Evolutionary conservation across 768 basidiomycete species (phyloP), one percentile per base, ranked within the genome.

Genomic region (Leccinum disarticulatum): DNA sequence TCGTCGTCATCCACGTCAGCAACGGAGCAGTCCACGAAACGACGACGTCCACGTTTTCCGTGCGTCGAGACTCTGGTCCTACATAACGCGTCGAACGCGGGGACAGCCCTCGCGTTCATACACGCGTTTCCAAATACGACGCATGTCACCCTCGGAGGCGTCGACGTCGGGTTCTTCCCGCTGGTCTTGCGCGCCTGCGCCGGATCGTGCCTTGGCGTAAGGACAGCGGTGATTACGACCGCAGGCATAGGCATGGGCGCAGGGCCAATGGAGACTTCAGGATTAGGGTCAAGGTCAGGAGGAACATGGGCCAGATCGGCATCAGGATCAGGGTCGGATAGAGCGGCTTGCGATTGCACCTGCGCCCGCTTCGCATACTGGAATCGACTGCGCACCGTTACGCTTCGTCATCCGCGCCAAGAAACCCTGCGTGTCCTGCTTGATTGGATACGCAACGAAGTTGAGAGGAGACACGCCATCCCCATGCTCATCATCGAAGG

Each of bases 51-150:
- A 28, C 65, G 63, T 47, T 72, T 72, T 35, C 71, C 73, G 27
- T 56, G 53, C 28, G 73, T 72, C 1, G 67, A 71, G 51, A 70
- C 64, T 17, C 28, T 72, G 4, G 69, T 72, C 2, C 41, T 72
- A 3, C 61, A 73, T 15, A 72, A 72, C 9, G 65, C 62, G 1
- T 70, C 66, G 7, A 74, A 55, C 22, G 60, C 65, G 11, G 62
- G 59, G 4, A 64, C 70, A 0, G 68, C 71, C 14, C 53, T 65
- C 3, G 55, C 67, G 0, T 73, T 72, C 52, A 63, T 72, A 41
- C 65, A 64, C 1, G 71, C 73, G 7, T 72, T 72, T n/a, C 71
- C 71, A 8, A 56, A 28, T 7, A 54, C 60, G 25, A 60, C 61
- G 1, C 60, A 65, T 17, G 64, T 57, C 22, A 72, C 60, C 14